Evolutionary conservation across 179 eudicot genomes (phyloP), one percentile per base, ranked within the genome.

Genomic region (Pouteria campechiana): DNA sequence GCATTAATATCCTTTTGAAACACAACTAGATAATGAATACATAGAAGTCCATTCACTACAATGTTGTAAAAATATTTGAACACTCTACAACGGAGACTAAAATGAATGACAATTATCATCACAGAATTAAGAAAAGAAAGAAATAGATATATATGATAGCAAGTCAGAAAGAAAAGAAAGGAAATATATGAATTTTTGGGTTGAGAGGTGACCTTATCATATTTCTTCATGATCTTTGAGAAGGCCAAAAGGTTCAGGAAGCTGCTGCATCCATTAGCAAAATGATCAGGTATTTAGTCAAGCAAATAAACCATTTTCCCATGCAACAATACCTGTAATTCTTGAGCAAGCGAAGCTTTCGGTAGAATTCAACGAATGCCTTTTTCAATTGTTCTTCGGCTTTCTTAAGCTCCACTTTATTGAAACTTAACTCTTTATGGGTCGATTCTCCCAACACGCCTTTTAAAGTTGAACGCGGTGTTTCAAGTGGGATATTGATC

Each of bases 191-290:
- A n/a, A n/a, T n/a, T n/a, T n/a, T n/a, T n/a, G n/a, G n/a, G n/a
- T n/a, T n/a, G n/a, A n/a, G n/a, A n/a, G n/a, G n/a, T n/a, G 33
- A 68, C 74, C 74, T 63, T 63, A 36, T 63, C 74, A 50, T 69
- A 69, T 37, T 67, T 67, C 63, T 67, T 56, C 67, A 60, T 50
- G 57, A 61, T 45, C 61, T 60, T 61, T 16, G 72, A 67, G 38
- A 60, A 46, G 4, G 72, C 72, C 45, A 56, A 21, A 18, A n/a
- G 39, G 16, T 67, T 67, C 45, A 67, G 39, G 45, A 67, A 59
- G 32, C 64, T 61, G 56, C 40, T 32, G 41, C 37, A 60, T 39
- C 23, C 7, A 17, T 10, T 3, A 11, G 9, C 22, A 47, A 18
- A 32, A 14, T 38, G 21, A 28, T 36, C n/a, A 38, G 25, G 25